These are phyloP conservation scores for Rhizopus stolonifer DNA, from an alignment of 371 early-diverging fungal species.

Conservation along the genomic window DNA sequence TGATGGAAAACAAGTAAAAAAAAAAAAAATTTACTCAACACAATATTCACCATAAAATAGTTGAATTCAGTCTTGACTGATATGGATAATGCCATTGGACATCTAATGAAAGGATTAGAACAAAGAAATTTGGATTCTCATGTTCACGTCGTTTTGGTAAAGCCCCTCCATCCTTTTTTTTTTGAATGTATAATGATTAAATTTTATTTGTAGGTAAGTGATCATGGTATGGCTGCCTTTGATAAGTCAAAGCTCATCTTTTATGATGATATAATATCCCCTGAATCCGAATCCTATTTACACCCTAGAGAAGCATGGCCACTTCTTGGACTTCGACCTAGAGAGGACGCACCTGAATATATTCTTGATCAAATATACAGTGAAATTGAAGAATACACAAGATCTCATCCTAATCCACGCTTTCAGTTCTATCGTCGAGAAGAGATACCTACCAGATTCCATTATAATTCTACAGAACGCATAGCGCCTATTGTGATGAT, in stretches of 20 bases:
- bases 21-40: not conserved
- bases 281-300: slow-evolving; percentile 22
- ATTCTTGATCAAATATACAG: slow-evolving; percentile 29
- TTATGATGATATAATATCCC: slow-evolving; percentile 65
- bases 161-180: no score
- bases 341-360: slow-evolving; percentile 34
- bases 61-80: slow-evolving; percentile 58
- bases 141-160: slow-evolving; percentile 80
- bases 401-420: slow-evolving; percentile 39
- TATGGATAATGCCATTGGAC: slow-evolving; percentile 69
- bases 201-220: slow-evolving; percentile 71
- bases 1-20: slow-evolving; percentile 47
- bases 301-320: slow-evolving; percentile 35
- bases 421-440: slow-evolving; percentile 62
- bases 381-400: slow-evolving; percentile 38
- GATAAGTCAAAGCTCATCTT: slow-evolving; percentile 56
- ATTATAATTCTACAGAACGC: slow-evolving; percentile 58
- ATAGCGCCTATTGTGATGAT: slow-evolving; percentile 75
- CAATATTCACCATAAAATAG: slow-evolving; percentile 7
- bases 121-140: slow-evolving; percentile 57
- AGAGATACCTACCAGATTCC: slow-evolving; percentile 63
- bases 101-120: slow-evolving; percentile 55
- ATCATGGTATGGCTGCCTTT: slow-evolving; percentile 87
- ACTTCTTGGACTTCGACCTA: slow-evolving; percentile 49
- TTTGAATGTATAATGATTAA: no score